A percentile compares a stretch with the other conserved stretches of the same genome.
Evolutionary conservation across 225 moss, liverwort and hornwort genomes (phyloP).

Genomic region (Straminergon stramineum): DNA sequence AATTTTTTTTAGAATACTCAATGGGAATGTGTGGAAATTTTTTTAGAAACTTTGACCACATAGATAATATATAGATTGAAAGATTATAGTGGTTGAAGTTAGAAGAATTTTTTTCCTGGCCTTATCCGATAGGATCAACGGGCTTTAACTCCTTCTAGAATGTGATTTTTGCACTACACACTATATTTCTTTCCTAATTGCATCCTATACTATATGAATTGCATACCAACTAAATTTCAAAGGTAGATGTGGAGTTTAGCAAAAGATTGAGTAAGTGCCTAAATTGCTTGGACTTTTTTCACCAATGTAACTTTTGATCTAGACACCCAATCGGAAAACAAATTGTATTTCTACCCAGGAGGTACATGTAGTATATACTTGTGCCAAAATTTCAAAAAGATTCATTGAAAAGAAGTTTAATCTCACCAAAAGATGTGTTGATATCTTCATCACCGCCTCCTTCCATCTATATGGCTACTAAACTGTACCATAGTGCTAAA

Average conservation of each 20-base stretch:
- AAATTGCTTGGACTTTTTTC: fast-evolving
- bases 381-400: neutral
- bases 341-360: too few relatives aligned
- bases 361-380: neutral
- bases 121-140: fast-evolving
- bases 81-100: too few relatives aligned
- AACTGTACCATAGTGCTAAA: neutral
- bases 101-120: fast-evolving
- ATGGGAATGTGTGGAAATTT: too few relatives aligned
- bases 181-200: too few relatives aligned
- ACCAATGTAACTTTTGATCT: fast-evolving
- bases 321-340: fast-evolving
- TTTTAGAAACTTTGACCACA: too few relatives aligned
- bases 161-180: too few relatives aligned
- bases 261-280: too few relatives aligned
- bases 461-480: neutral
- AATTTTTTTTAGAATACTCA: too few relatives aligned
- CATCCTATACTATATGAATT: too few relatives aligned
- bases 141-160: too few relatives aligned
- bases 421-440: neutral
- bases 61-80: fast-evolving
- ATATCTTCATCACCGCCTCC: neutral
- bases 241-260: too few relatives aligned
- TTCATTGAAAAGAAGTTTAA: neutral
- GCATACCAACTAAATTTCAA: too few relatives aligned